A percentile compares a stretch with the other conserved stretches of the same genome.
phyloP scores from a whole-genome alignment of 2,329 filamentous ascomycete species.

The Epichloe brachyelytri region DNA sequence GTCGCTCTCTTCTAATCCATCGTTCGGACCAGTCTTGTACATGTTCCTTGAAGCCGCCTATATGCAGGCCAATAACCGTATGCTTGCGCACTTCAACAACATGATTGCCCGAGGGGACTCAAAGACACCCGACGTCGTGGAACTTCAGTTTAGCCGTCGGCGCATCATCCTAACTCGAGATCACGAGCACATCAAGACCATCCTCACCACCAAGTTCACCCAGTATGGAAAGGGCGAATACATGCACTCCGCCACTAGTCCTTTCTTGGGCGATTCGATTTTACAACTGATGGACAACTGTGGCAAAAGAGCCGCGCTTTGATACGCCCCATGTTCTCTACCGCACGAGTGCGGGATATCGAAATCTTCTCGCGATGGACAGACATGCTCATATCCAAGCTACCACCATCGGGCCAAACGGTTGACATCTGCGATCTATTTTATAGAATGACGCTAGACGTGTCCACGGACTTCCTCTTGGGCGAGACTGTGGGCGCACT shows the following conservation, averaged over 20 bases:
- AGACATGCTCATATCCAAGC: slow-evolving; percentile 4
- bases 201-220: slow-evolving; percentile 69
- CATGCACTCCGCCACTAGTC: slow-evolving; percentile 64
- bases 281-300: slow-evolving; percentile 61
- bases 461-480: neutral
- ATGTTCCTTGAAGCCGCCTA: slow-evolving; percentile 6
- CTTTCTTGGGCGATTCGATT: slow-evolving; percentile 62
- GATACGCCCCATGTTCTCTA: slow-evolving; percentile 75
- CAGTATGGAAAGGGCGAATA: slow-evolving; percentile 71
- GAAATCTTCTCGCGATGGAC: slow-evolving; percentile 52
- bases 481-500: slow-evolving; percentile 2
- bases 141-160: slow-evolving; percentile 38
- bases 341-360: slow-evolving; percentile 70
- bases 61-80: slow-evolving; percentile 1
- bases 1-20: no score
- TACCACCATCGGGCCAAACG: neutral
- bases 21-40: neutral
- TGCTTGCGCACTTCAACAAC: neutral
- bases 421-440: slow-evolving; percentile 3
- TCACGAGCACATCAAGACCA: slow-evolving; percentile 79
- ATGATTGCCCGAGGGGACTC: neutral
- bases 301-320: slow-evolving; percentile 72
- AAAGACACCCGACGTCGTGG: slow-evolving; percentile 21
- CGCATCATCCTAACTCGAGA: slow-evolving; percentile 65
- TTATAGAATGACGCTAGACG: neutral